Percentiles rank a stretch among this genome's conserved stretches.
Evolutionary conservation across 1,284 basidiomycete genomes (phyloP).

Genomic region (Cutaneotrichosporon sp.): DNA sequence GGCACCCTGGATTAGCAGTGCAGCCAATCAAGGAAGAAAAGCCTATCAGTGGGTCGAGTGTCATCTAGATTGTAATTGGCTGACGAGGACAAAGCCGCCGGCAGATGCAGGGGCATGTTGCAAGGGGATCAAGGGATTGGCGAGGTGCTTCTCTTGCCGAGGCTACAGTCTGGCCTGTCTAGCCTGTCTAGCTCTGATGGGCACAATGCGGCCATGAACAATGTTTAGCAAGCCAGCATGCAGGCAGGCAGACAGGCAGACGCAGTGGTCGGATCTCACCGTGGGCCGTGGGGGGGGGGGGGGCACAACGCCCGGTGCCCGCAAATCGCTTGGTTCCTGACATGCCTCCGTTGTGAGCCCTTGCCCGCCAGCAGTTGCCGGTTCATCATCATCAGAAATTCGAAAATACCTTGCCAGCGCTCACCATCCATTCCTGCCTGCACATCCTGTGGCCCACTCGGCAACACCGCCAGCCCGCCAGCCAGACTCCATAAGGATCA

Average conservation of each 20-base stretch:
- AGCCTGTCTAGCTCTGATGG: no score
- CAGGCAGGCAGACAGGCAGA: no score
- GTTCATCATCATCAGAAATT: constrained; percentile 6
- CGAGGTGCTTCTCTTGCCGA: not conserved
- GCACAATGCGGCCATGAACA: no score
- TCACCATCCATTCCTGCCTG: not conserved
- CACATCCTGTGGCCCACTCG: not conserved
- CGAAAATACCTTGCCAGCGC: not conserved
- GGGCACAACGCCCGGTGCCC: no score
- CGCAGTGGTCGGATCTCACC: no score
- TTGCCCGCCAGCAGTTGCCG: no score
- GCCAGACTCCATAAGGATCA: not conserved
- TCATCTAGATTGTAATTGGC: not conserved
- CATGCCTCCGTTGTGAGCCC: not conserved
- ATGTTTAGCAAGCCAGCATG: no score
- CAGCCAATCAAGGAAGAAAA: not conserved
- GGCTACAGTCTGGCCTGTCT: no score
- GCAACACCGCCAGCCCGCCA: not conserved
- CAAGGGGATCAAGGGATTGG: not conserved
- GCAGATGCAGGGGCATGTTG: not conserved
- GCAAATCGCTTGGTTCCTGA: not conserved
- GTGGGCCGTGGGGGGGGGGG: no score
- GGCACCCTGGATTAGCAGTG: not conserved
- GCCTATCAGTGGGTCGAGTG: not conserved
- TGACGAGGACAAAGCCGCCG: not conserved